These are phyloP conservation scores for Marvania coccoides DNA, from an alignment of 139 green algal species.

Conservation along the genomic window DNA sequence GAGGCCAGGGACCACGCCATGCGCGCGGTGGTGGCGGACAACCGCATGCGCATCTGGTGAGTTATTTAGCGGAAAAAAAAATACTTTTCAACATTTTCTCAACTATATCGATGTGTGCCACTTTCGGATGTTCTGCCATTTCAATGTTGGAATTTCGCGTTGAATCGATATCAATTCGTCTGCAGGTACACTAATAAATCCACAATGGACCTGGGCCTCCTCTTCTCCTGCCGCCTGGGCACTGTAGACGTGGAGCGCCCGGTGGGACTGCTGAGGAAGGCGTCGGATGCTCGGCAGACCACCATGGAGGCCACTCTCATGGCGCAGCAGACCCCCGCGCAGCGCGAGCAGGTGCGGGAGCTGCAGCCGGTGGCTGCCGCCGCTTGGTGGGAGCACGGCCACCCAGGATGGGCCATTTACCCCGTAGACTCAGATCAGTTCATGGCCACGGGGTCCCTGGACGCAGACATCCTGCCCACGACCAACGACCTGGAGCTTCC, in stretches of 20 bases:
- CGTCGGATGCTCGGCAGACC: slow-evolving; percentile 37
- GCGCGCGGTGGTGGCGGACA: slow-evolving; percentile 73
- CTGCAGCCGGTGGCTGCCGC: slow-evolving; percentile 59
- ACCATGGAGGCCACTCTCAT: slow-evolving; percentile 67
- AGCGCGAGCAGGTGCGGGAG: slow-evolving; percentile 63
- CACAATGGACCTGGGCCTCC: slow-evolving; percentile 62
- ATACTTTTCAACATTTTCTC: background rate
- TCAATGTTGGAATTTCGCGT: too few species aligned
- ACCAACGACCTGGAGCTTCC: background rate
- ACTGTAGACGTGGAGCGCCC: slow-evolving; percentile 71
- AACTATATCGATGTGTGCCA: background rate
- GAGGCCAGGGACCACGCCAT: slow-evolving; percentile 80
- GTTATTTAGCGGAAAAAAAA: background rate
- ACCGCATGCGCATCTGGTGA: slow-evolving; percentile 68
- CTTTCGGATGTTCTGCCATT: too few species aligned
- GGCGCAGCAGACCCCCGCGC: slow-evolving; percentile 52
- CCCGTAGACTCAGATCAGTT: slow-evolving; percentile 67
- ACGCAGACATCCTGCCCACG: slow-evolving; percentile 12
- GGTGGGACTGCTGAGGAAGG: slow-evolving; percentile 58
- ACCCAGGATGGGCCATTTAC: slow-evolving; percentile 80
- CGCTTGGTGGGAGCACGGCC: slow-evolving; percentile 66
- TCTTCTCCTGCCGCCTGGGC: slow-evolving; percentile 72
- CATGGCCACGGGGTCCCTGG: slow-evolving; percentile 40
- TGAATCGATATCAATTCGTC: background rate
- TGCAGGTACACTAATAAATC: slow-evolving; percentile 45